These are phyloP conservation scores for Suhomyces taliae DNA, from an alignment of 1,139 yeast species.

Conservation along the genomic window DNA sequence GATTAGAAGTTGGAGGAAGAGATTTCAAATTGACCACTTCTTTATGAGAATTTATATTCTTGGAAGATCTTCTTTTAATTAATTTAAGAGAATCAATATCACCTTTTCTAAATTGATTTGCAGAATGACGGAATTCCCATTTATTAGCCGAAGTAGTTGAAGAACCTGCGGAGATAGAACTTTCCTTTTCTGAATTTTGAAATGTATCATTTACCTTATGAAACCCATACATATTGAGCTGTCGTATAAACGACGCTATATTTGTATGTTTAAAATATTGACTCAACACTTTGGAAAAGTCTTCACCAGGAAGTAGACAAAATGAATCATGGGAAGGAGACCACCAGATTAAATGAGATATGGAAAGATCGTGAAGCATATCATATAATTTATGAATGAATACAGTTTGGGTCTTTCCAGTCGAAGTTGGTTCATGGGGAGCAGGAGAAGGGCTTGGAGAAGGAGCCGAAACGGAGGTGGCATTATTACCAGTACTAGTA, in stretches of 20 bases:
- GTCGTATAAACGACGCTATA: conserved; percentile 70
- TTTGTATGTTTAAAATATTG: conserved; percentile 76
- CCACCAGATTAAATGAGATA: conserved; percentile 58
- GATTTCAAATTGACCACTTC: conserved; percentile 41
- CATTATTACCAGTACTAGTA: neutral
- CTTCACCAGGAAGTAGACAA: conserved; percentile 51
- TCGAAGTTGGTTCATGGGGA: conserved; percentile 17
- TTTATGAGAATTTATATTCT: conserved; percentile 46
- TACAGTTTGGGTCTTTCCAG: conserved; percentile 50
- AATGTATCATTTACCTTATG: conserved; percentile 60
- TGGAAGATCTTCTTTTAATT: conserved; percentile 65
- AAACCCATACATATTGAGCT: conserved; percentile 51
- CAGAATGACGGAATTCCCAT: conserved; percentile 76
- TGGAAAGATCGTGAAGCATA: conserved; percentile 56
- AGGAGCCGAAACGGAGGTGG: neutral
- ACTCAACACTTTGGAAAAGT: conserved; percentile 60
- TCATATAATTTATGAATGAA: conserved; percentile 65
- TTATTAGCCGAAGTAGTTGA: conserved; percentile 26
- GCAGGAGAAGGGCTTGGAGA: conserved; percentile 10
- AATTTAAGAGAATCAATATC: conserved; percentile 56
- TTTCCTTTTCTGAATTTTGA: conserved; percentile 18
- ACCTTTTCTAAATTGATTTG: conserved; percentile 64
- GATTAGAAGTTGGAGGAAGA: conserved; percentile 29
- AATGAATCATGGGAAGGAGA: conserved; percentile 43
- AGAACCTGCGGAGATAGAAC: conserved; percentile 9